Conservation (phyloP, 2,329 filamentous ascomycete genomes). For the Cladosporium sp. region DNA sequence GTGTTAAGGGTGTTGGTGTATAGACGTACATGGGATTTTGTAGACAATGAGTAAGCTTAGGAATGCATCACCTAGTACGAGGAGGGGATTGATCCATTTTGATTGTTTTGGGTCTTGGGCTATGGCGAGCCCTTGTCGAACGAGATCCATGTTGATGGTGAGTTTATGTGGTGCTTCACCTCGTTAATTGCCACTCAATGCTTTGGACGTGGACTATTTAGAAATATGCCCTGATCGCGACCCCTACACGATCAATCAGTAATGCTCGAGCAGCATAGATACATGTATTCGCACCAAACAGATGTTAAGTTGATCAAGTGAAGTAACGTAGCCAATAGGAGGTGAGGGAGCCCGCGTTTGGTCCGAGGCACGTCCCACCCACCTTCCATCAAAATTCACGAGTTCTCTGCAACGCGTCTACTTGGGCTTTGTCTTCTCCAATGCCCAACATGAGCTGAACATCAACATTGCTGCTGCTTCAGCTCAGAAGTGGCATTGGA, state of each 20-base stretch:
- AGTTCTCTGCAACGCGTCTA: slow-evolving; percentile 6
- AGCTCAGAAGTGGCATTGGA: slow-evolving; percentile 1
- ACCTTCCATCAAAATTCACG: slow-evolving; percentile 5
- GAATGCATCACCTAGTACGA: slow-evolving; percentile 66
- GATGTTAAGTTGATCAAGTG: not conserved
- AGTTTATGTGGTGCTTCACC: too few relatives aligned
- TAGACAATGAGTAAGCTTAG: slow-evolving; percentile 72
- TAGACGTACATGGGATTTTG: slow-evolving; percentile 72
- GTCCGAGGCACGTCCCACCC: not conserved
- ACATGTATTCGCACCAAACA: not conserved
- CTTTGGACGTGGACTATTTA: too few relatives aligned
- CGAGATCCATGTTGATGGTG: slow-evolving; percentile 32
- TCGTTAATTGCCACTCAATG: too few relatives aligned
- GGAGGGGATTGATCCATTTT: slow-evolving; percentile 60
- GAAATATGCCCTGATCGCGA: too few relatives aligned
- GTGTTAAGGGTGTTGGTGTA: not conserved
- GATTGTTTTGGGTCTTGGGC: slow-evolving; percentile 53
- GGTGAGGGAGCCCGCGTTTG: not conserved
- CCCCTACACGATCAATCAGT: too few relatives aligned
- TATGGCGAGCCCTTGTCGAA: slow-evolving; percentile 36
- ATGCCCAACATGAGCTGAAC: slow-evolving; percentile 9
- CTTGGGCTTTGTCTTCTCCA: not conserved
- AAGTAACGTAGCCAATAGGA: slow-evolving; percentile 6
- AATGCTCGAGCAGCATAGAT: not conserved
- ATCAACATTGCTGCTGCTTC: slow-evolving; percentile 12